Evolutionary conservation across 768 basidiomycete genomes (phyloP).

Genomic region (Ephemerocybe angulata): DNA sequence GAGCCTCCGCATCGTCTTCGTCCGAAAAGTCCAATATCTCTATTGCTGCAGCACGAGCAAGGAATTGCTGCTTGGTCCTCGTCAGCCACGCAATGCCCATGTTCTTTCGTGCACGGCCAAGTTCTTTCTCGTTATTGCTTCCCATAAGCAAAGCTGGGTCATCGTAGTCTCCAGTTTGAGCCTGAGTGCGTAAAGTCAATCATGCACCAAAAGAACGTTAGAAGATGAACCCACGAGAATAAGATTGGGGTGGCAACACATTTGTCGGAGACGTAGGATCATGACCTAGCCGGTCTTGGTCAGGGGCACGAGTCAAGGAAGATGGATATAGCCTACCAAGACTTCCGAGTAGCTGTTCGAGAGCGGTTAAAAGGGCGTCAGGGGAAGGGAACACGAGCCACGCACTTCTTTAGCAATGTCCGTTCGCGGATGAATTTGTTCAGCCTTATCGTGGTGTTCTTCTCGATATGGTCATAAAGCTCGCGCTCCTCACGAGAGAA

Average conservation of each 20-base stretch:
- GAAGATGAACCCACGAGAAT: constrained; percentile 47
- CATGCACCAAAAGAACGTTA: not conserved
- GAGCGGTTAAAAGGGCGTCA: not conserved
- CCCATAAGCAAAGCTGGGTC: constrained; percentile 50
- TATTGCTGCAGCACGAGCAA: constrained; percentile 43
- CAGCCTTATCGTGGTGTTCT: constrained; percentile 47
- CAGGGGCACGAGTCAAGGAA: not conserved
- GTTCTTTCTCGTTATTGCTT: constrained; percentile 49
- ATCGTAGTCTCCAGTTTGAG: constrained; percentile 35
- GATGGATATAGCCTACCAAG: constrained; percentile 31
- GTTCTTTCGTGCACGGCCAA: constrained; percentile 53
- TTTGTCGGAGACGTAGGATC: constrained; percentile 71
- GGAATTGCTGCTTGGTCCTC: constrained; percentile 35
- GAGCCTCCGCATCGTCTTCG: constrained; percentile 39
- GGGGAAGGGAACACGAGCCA: constrained; percentile 7
- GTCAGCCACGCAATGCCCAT: constrained; percentile 40
- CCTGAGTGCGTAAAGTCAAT: constrained; percentile 1
- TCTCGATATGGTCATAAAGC: constrained; percentile 60
- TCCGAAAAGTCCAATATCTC: constrained; percentile 45
- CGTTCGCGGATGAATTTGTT: constrained; percentile 59
- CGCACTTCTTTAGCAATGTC: constrained; percentile 72
- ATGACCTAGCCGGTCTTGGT: constrained; percentile 42
- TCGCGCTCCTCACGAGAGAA: constrained; percentile 67
- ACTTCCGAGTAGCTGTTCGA: constrained; percentile 43
- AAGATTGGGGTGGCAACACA: constrained; percentile 71